A percentile compares a stretch with the other conserved stretches of the same genome.
phyloP scores from a whole-genome alignment of 768 basidiomycete species.

The Russula lepida region DNA sequence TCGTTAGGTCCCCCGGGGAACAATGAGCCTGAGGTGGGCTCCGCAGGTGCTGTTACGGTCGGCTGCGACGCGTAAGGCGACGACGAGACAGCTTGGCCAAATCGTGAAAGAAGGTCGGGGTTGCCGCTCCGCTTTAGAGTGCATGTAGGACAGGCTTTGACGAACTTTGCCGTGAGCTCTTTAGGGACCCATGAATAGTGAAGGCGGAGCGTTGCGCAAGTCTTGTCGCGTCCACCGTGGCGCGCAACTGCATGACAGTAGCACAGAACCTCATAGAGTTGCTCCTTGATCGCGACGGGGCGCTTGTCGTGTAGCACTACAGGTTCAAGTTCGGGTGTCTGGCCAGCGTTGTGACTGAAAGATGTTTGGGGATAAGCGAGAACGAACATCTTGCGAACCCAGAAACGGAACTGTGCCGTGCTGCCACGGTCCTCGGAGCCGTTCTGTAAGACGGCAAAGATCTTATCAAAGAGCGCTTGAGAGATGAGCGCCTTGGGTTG shows the following conservation, averaged over 20 bases:
- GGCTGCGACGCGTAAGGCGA: neutral
- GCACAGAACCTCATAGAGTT: slow-evolving; percentile 70
- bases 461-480: slow-evolving; percentile 18
- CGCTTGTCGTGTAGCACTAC: slow-evolving; percentile 64
- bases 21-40: neutral
- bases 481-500: slow-evolving; percentile 21
- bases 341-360: neutral
- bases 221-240: slow-evolving; percentile 78
- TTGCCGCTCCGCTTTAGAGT: slow-evolving; percentile 37
- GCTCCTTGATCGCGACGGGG: slow-evolving; percentile 68
- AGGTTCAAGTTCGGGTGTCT: slow-evolving; percentile 21
- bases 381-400: slow-evolving; percentile 22
- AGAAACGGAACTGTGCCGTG: slow-evolving; percentile 22
- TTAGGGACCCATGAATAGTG: slow-evolving; percentile 82
- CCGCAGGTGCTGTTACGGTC: neutral
- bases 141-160: slow-evolving; percentile 75
- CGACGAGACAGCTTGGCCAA: neutral
- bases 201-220: slow-evolving; percentile 52
- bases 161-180: slow-evolving; percentile 70
- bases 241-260: slow-evolving; percentile 57
- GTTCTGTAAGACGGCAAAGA: slow-evolving; percentile 17
- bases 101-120: slow-evolving; percentile 18
- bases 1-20: slow-evolving; percentile 11
- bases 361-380: slow-evolving; percentile 20
- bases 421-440: slow-evolving; percentile 16